Evolutionary conservation across 163 green algal species (phyloP), one percentile per base, ranked within the genome.

Genomic region (Prototheca cutis): DNA sequence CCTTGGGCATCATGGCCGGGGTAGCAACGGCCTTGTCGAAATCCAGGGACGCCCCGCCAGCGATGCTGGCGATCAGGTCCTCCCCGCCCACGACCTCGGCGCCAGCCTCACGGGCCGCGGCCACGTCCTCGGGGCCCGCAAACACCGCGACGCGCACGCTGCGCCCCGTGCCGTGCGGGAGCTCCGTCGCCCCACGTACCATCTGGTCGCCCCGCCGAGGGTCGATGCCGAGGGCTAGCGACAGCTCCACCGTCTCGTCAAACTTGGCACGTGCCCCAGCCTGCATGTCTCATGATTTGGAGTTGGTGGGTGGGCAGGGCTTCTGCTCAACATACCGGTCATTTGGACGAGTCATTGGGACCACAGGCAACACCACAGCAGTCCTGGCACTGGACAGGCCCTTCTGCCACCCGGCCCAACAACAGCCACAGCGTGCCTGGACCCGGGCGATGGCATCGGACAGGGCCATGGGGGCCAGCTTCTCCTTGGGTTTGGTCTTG

Each of bases 91-190:
- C 72, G 5, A 91, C 59, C n/a, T 91, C 82, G 6, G 80, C 85
- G 84, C 81, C 80, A 55, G 76, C 83, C 52, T 57, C 61, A 4
- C 59, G 55, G 7, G 87, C 87, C 7, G 66, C 71, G 10, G 85
- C 75, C 21, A 80, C 86, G 4, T 77, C 73, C 23, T 74, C 66
- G 27, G 74, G 79, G 45, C 81, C 70, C 1, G 81, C 83, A 75
- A 96, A 94, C 21, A 93, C 89, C 15, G 73, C 80, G 1, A 96
- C 68, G 2, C 73, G 70, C 31, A 87, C 63, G 0, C 48, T 47
- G 55, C 84, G 83, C 51, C 85, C 88, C 6, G 84, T 90, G 62
- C 86, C 85, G 65, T 91, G 76, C 0, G 89, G 89, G 55, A 96
- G 76, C 61, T 74, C 42, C 8, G 77, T 76, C 3, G 74, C 71